Evolutionary conservation across 768 basidiomycete species (phyloP).

Genomic region (Termitomyces sp.): DNA sequence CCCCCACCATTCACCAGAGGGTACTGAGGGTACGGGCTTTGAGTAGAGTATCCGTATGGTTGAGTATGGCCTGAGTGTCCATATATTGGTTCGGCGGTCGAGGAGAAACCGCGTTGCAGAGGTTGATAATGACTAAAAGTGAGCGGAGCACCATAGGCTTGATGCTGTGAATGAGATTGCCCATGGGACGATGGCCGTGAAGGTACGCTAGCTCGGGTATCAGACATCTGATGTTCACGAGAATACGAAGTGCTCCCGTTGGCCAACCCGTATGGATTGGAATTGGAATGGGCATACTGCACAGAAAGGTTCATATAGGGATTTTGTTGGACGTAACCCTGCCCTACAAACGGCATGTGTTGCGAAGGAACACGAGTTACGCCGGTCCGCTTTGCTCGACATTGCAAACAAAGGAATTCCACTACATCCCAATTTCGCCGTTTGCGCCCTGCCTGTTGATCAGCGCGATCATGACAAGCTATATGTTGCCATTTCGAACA

Average conservation of each 20-base stretch:
- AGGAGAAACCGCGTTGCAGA: conserved; percentile 31
- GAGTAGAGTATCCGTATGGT: conserved; percentile 17
- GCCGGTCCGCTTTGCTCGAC: conserved; percentile 26
- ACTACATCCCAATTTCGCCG: conserved; percentile 82
- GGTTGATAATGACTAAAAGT: conserved; percentile 47
- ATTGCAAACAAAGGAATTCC: conserved; percentile 71
- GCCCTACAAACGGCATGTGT: conserved; percentile 12
- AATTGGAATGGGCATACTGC: conserved; percentile 7
- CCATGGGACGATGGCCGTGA: not conserved
- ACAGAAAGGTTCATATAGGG: conserved; percentile 7
- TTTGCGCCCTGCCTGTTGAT: conserved; percentile 54
- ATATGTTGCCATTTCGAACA: conserved; percentile 93
- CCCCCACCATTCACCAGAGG: conserved; percentile 9
- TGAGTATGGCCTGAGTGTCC: conserved; percentile 13
- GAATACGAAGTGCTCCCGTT: conserved; percentile 11
- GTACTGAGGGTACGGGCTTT: conserved; percentile 11
- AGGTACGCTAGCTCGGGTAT: conserved; percentile 1
- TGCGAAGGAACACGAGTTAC: conserved; percentile 2
- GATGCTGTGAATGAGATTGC: conserved; percentile 15
- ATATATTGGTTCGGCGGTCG: conserved; percentile 16
- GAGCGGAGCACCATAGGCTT: conserved; percentile 18
- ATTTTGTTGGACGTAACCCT: conserved; percentile 7
- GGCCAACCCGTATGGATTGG: not conserved
- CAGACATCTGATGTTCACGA: conserved; percentile 8
- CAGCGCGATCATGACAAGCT: conserved; percentile 71